Conservation (phyloP, 108 stramenopile genomes). For the Skeletonema costatum region DNA sequence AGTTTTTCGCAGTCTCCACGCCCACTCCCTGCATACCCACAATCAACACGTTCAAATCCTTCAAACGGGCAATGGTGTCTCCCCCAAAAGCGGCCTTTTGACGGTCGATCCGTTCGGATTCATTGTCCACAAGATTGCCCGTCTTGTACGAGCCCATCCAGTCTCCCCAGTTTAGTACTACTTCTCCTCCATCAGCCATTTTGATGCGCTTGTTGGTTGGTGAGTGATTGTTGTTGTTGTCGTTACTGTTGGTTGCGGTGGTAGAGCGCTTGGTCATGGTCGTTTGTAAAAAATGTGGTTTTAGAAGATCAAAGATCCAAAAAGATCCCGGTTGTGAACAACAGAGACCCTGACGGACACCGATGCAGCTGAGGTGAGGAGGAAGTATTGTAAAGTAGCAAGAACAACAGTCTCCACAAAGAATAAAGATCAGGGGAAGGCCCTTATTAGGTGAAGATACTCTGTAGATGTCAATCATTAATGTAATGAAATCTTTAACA, state of each 20-base stretch:
- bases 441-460: not conserved
- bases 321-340: no score
- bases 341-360: no score
- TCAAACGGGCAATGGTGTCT: conserved; percentile 55
- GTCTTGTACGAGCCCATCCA: conserved; percentile 56
- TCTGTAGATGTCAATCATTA: not conserved
- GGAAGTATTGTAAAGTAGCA: no score
- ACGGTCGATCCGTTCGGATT: conserved; percentile 60
- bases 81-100: conserved; percentile 59
- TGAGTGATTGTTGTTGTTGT: not conserved
- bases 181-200: not conserved
- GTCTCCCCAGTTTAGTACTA: conserved; percentile 35
- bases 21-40: conserved; percentile 75
- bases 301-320: no score
- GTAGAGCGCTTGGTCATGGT: not conserved
- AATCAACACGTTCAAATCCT: conserved; percentile 69
- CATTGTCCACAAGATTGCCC: conserved; percentile 41
- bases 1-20: conserved; percentile 70
- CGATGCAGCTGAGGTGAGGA: no score
- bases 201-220: conserved; percentile 1
- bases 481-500: not conserved
- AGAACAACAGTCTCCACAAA: no score
- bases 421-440: no score
- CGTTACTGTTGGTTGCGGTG: conserved; percentile 2
- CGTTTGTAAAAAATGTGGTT: not conserved